A percentile compares a stretch with the other conserved stretches of the same genome.
These are phyloP conservation scores for Chaetomium cochliodes DNA, from an alignment of 495 filamentous ascomycete species.

Conservation along the genomic window DNA sequence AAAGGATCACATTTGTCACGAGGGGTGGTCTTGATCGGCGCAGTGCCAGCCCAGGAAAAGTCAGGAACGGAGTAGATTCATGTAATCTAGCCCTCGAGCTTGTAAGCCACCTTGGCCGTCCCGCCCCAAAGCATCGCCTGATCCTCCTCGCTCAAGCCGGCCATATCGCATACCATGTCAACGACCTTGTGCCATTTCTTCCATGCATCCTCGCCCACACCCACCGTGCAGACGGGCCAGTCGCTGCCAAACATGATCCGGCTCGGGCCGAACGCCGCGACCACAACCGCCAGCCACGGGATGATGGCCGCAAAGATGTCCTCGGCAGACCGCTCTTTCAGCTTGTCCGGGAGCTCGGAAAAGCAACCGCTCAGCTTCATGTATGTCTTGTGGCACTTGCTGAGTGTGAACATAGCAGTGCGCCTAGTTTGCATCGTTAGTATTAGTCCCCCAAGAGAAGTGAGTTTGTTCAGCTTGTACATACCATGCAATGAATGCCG, in stretches of 20 bases:
- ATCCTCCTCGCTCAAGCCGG: constrained; percentile 56
- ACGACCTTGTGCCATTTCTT: constrained; percentile 58
- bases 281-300: constrained; percentile 65
- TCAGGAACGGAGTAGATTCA: too few species aligned
- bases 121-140: constrained; percentile 65
- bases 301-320: constrained; percentile 48
- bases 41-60: too few species aligned
- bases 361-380: constrained; percentile 90
- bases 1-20: too few species aligned
- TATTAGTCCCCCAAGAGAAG: neutral
- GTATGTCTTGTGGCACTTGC: constrained; percentile 60
- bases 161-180: constrained; percentile 58
- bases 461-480: neutral
- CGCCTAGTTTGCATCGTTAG: constrained; percentile 30
- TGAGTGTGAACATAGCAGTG: constrained; percentile 57
- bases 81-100: constrained; percentile 39
- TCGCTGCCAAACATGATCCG: constrained; percentile 85
- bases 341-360: constrained; percentile 61
- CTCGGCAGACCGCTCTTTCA: constrained; percentile 42
- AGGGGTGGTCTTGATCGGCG: too few species aligned
- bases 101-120: constrained; percentile 66
- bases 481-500: constrained; percentile 56
- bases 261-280: constrained; percentile 65
- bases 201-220: constrained; percentile 57
- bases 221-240: constrained; percentile 82